Evolutionary conservation across 345 rosid genomes (phyloP).

Genomic region (Carallia brachiata): DNA sequence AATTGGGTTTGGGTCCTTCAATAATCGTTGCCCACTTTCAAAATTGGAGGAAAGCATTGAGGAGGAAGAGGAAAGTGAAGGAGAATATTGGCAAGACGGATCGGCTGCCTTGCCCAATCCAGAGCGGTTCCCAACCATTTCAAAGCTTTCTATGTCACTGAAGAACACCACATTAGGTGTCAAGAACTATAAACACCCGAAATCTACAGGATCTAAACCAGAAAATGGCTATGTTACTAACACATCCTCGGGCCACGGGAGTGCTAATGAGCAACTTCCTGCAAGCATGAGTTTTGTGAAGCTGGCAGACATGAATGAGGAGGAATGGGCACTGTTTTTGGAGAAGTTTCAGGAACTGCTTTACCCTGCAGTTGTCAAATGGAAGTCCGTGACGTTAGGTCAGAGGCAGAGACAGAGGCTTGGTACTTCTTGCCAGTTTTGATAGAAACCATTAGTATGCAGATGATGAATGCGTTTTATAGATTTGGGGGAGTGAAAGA

Average conservation of each 20-base stretch:
- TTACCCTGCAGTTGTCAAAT: slow-evolving; percentile 59
- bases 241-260: slow-evolving; percentile 76
- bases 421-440: slow-evolving; percentile 99
- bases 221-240: slow-evolving; percentile 49
- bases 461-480: slow-evolving; percentile 11
- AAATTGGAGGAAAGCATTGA: slow-evolving; percentile 82
- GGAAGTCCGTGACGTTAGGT: slow-evolving; percentile 60
- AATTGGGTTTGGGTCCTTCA: slow-evolving; percentile 47
- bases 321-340: slow-evolving; percentile 73
- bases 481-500: slow-evolving; percentile 27
- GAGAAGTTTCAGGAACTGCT: slow-evolving; percentile 77
- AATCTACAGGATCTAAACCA: slow-evolving; percentile 40
- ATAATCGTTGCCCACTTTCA: slow-evolving; percentile 53
- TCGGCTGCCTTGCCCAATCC: slow-evolving; percentile 25
- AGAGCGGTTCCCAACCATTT: slow-evolving; percentile 43
- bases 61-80: slow-evolving; percentile 68
- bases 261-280: slow-evolving; percentile 91
- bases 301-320: slow-evolving; percentile 79
- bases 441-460: slow-evolving; percentile 25
- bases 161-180: slow-evolving; percentile 61
- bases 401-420: slow-evolving; percentile 92
- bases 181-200: slow-evolving; percentile 38
- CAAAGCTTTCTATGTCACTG: slow-evolving; percentile 73
- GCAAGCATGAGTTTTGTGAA: slow-evolving; percentile 73
- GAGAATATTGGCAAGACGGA: slow-evolving; percentile 40